Evolutionary conservation across 305 asterid species (phyloP).

Genomic region (Lippia alba): DNA sequence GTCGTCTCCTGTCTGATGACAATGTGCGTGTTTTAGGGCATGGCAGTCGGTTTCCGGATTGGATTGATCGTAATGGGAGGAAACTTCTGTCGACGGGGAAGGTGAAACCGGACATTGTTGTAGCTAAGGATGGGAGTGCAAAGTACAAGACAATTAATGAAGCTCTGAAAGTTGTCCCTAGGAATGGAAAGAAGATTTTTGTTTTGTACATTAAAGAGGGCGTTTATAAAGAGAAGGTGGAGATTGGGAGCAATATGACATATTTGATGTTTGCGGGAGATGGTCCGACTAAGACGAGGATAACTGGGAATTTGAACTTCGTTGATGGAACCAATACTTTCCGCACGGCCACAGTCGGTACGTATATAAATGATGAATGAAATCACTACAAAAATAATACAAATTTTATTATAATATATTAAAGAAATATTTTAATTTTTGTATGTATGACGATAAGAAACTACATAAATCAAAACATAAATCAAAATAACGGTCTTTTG

Average conservation of each 20-base stretch:
- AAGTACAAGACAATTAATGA: slow-evolving; percentile 51
- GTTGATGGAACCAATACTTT: slow-evolving; percentile 62
- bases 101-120: slow-evolving; percentile 46
- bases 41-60: slow-evolving; percentile 36
- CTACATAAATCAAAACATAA: too few species aligned
- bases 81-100: slow-evolving; percentile 33
- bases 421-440: too few species aligned
- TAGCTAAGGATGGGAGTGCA: slow-evolving; percentile 66
- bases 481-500: too few species aligned
- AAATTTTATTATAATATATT: too few species aligned
- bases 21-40: slow-evolving; percentile 38
- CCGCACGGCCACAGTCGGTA: slow-evolving; percentile 72
- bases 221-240: slow-evolving; percentile 56
- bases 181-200: slow-evolving; percentile 37
- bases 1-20: slow-evolving; percentile 49
- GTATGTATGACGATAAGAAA: too few species aligned
- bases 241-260: slow-evolving; percentile 34
- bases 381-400: too few species aligned
- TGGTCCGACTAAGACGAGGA: slow-evolving; percentile 71
- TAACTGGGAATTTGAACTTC: slow-evolving; percentile 60
- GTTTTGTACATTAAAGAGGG: slow-evolving; percentile 62
- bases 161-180: slow-evolving; percentile 50
- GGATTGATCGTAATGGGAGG: slow-evolving; percentile 43
- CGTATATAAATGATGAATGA: neutral
- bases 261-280: slow-evolving; percentile 59